Evolutionary conservation across 1,139 yeast genomes (phyloP).

Genomic region (Meyerozyma athensensis): DNA sequence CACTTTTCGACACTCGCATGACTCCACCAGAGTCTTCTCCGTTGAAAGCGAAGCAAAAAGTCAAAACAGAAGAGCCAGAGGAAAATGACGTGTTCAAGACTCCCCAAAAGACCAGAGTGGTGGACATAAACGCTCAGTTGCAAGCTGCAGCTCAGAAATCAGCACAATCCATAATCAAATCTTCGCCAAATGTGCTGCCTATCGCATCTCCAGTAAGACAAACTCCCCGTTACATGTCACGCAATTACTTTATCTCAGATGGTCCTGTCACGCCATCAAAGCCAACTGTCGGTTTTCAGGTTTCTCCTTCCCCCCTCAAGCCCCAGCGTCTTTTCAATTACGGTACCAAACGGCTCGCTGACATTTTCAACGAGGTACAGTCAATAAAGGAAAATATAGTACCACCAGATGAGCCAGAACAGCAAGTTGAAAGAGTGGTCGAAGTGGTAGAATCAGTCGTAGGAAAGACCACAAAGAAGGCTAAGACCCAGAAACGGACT

Average conservation of each 20-base stretch:
- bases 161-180: conserved; percentile 7
- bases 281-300: conserved; percentile 22
- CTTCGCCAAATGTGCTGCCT: conserved; percentile 7
- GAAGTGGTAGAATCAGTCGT: conserved; percentile 14
- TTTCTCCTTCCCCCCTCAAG: conserved; percentile 45
- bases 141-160: conserved; percentile 10
- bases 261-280: conserved; percentile 7
- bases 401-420: conserved; percentile 8
- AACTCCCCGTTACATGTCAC: conserved; percentile 34
- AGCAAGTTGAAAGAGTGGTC: conserved; percentile 9
- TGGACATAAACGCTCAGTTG: conserved; percentile 9
- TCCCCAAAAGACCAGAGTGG: conserved; percentile 24
- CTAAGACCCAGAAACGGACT: conserved; percentile 54
- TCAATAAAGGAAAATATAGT: conserved; percentile 15
- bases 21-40: conserved; percentile 49
- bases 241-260: conserved; percentile 9
- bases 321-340: conserved; percentile 31
- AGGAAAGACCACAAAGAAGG: conserved; percentile 26
- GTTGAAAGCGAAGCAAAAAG: conserved; percentile 14
- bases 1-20: conserved; percentile 53
- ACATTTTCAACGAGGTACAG: conserved; percentile 26
- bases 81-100: conserved; percentile 24
- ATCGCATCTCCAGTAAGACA: conserved; percentile 10
- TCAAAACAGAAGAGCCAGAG: not conserved
- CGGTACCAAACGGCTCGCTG: conserved; percentile 25